Evolutionary conservation across 164 flowering plant species (phyloP).

Genomic region (Aristolochia contorta): DNA sequence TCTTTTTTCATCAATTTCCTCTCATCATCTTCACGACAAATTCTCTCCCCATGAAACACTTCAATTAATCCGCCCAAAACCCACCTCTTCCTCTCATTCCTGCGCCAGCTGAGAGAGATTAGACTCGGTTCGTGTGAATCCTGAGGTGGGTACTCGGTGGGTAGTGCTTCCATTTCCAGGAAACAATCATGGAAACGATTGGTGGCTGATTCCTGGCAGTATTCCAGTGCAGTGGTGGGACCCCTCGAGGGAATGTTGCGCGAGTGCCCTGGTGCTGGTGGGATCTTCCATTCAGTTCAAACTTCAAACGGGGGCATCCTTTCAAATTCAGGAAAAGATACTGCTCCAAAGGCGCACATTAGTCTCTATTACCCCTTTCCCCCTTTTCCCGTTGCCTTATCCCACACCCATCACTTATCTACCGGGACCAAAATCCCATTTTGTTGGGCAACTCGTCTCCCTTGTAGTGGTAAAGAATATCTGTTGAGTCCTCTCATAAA

Average conservation of each 20-base stretch:
- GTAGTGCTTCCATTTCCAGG: conserved; percentile 3
- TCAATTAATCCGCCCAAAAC: not conserved
- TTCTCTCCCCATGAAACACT: not conserved
- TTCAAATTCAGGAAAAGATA: too few relatives aligned
- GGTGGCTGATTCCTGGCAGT: not conserved
- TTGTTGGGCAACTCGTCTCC: too few relatives aligned
- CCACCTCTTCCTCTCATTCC: not conserved
- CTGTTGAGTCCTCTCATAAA: too few relatives aligned
- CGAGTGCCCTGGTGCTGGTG: too few relatives aligned
- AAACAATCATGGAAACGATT: conserved; percentile 2
- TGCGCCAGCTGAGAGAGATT: not conserved
- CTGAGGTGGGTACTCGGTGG: not conserved
- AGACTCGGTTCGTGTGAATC: not conserved
- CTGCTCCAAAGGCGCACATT: too few relatives aligned
- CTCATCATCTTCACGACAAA: conserved; percentile 7
- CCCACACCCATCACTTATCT: too few relatives aligned
- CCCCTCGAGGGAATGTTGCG: not conserved
- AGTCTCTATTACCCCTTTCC: too few relatives aligned
- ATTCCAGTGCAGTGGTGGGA: not conserved
- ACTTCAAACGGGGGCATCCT: too few relatives aligned
- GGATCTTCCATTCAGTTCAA: too few relatives aligned
- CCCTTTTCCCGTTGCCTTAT: too few relatives aligned
- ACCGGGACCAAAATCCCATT: too few relatives aligned
- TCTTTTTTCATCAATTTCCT: conserved; percentile 6
- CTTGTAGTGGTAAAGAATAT: too few relatives aligned